Percentiles rank a stretch among this genome's conserved stretches.
These are phyloP conservation scores for Elaeagnus macrophylla DNA, from an alignment of 306 rosid species.

Conservation along the genomic window DNA sequence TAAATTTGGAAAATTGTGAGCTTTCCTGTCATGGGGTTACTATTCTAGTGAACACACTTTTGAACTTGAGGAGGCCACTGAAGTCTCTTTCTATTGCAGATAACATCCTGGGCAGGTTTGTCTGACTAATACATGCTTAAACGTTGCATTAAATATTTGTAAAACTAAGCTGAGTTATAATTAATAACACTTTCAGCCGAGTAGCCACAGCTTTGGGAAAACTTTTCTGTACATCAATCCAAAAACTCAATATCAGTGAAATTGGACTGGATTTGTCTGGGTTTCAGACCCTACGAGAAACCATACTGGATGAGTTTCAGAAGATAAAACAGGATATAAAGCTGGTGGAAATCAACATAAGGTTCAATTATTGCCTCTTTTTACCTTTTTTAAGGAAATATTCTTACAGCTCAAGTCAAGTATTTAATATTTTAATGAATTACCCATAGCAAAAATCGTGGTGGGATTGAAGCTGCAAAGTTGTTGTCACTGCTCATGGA, in stretches of 20 bases:
- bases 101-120: conserved; percentile 85
- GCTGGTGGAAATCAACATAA: conserved; percentile 58
- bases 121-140: conserved; percentile 15
- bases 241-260: conserved; percentile 49
- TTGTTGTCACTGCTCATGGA: conserved; percentile 54
- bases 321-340: conserved; percentile 5
- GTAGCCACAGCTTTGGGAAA: conserved; percentile 62
- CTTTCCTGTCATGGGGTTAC: conserved; percentile 52
- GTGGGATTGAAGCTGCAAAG: conserved; percentile 60
- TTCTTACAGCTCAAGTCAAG: not conserved
- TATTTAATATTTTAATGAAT: conserved; percentile 14
- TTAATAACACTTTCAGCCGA: conserved; percentile 40
- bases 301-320: conserved; percentile 29
- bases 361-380: conserved; percentile 33
- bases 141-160: conserved; percentile 18
- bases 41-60: conserved; percentile 44
- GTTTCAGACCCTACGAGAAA: conserved; percentile 49
- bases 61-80: conserved; percentile 43
- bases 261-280: conserved; percentile 62
- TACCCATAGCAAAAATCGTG: conserved; percentile 63
- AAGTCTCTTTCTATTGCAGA: conserved; percentile 78
- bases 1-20: conserved; percentile 66
- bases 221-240: conserved; percentile 42
- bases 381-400: not conserved
- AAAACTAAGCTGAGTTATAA: conserved; percentile 7